Percentiles rank a stretch among this genome's conserved stretches.
These are phyloP conservation scores for Ophiostoma sp. DNA, from an alignment of 2,329 filamentous ascomycete genomes.

Conservation along the genomic window DNA sequence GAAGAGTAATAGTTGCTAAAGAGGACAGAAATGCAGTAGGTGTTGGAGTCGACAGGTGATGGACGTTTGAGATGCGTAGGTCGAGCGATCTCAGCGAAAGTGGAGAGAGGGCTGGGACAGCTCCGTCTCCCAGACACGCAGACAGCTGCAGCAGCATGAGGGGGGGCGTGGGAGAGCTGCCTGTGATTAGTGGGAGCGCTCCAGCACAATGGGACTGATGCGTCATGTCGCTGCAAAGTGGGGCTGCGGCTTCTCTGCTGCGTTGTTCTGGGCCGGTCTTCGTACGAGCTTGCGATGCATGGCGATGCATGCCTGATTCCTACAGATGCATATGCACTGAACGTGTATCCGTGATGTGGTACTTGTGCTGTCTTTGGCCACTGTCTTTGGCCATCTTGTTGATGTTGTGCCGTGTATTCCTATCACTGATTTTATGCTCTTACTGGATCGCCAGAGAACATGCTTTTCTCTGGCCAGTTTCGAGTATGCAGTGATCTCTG, in stretches of 20 bases:
- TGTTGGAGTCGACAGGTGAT: no score
- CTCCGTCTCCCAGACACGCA: background rate
- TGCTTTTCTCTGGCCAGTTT: no score
- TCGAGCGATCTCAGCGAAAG: background rate
- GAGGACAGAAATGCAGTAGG: background rate
- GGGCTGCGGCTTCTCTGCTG: background rate
- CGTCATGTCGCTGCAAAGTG: slow-evolving; percentile 11
- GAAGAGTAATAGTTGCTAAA: no score
- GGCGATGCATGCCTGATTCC: background rate
- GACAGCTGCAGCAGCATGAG: background rate
- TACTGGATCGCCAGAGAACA: no score
- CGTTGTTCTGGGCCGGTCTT: background rate
- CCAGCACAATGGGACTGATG: background rate
- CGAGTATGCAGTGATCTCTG: no score
- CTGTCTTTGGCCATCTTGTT: no score
- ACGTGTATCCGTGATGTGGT: no score
- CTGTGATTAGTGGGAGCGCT: background rate
- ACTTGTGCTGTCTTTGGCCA: no score
- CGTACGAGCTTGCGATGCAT: background rate
- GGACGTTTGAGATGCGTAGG: background rate
- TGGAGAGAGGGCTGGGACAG: slow-evolving; percentile 10
- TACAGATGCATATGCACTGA: no score
- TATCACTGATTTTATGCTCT: no score
- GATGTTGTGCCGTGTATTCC: no score
- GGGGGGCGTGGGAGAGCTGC: slow-evolving; percentile 11